Conservation (phyloP, 2,329 filamentous ascomycete genomes). For the Acephala macrosclerotiorum region DNA sequence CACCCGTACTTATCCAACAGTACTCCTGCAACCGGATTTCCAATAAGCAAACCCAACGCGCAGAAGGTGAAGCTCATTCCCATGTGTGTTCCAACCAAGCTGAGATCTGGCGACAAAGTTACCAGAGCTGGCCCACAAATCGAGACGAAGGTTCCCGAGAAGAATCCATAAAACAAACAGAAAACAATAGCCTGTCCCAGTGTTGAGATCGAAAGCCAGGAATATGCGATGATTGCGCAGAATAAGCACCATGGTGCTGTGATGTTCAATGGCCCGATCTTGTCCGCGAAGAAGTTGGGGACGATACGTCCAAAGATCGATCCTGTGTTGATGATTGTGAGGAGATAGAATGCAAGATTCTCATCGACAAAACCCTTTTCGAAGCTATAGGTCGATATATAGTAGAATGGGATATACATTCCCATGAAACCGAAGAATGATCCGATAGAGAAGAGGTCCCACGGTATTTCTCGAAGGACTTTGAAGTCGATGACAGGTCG, state of each 20-base stretch:
- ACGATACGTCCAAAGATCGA: constrained; percentile 61
- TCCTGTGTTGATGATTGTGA: constrained; percentile 39
- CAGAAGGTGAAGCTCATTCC: constrained; percentile 55
- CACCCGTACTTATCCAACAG: constrained; percentile 62
- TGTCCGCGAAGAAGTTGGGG: constrained; percentile 60
- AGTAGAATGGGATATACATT: constrained; percentile 61
- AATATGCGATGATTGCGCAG: constrained; percentile 59
- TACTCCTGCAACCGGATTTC: constrained; percentile 41
- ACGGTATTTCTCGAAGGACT: constrained; percentile 36
- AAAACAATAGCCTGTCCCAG: constrained; percentile 65
- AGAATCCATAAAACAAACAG: constrained; percentile 72
- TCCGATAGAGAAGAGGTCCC: constrained; percentile 26
- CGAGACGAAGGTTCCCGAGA: constrained; percentile 66
- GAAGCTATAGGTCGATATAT: constrained; percentile 40
- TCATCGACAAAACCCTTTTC: constrained; percentile 46
- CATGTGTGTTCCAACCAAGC: constrained; percentile 66
- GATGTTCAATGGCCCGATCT: constrained; percentile 58
- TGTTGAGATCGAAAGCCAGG: constrained; percentile 56
- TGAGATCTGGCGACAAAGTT: constrained; percentile 39
- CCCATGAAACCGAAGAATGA: constrained; percentile 47
- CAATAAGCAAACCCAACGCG: constrained; percentile 44
- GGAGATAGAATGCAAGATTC: constrained; percentile 36
- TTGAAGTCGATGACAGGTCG: constrained; percentile 30
- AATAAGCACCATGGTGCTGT: constrained; percentile 53
- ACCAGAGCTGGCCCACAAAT: constrained; percentile 27